Conservation (phyloP, 306 rosid species). For the Abrus pulchellus region DNA sequence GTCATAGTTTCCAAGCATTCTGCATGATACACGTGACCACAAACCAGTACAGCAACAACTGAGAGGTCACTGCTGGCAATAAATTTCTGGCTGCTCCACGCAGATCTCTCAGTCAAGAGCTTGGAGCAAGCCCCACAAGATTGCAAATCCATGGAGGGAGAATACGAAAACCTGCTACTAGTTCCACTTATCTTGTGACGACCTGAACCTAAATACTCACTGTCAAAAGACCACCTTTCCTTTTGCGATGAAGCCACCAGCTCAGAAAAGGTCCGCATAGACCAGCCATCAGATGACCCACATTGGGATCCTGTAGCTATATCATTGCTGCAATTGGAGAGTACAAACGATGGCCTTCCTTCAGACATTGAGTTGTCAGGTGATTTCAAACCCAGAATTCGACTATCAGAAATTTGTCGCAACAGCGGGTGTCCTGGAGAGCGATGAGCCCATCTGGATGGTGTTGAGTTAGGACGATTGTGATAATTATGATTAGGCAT, state of each 20-base stretch:
- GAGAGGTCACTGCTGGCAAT: slow-evolving; percentile 58
- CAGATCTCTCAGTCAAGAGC: slow-evolving; percentile 68
- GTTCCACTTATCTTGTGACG: slow-evolving; percentile 68
- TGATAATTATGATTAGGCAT: slow-evolving; percentile 53
- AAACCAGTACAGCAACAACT: slow-evolving; percentile 73
- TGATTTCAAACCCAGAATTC: slow-evolving; percentile 73
- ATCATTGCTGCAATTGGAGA: slow-evolving; percentile 81
- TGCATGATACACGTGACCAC: slow-evolving; percentile 78
- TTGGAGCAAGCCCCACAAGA: slow-evolving; percentile 75
- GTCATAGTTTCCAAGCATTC: slow-evolving; percentile 83
- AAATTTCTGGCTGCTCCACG: slow-evolving; percentile 73
- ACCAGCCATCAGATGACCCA: slow-evolving; percentile 93
- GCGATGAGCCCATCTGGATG: slow-evolving; percentile 73
- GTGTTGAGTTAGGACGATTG: slow-evolving; percentile 60
- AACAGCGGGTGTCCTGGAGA: slow-evolving; percentile 78
- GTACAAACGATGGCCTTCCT: slow-evolving; percentile 75
- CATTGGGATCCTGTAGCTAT: slow-evolving; percentile 74
- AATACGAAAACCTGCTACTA: slow-evolving; percentile 75
- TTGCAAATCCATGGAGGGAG: slow-evolving; percentile 73
- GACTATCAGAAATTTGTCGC: slow-evolving; percentile 80
- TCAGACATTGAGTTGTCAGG: slow-evolving; percentile 80
- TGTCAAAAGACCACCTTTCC: slow-evolving; percentile 89
- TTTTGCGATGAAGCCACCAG: slow-evolving; percentile 84
- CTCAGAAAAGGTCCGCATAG: slow-evolving; percentile 89
- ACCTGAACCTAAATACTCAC: slow-evolving; percentile 71